A percentile compares a stretch with the other conserved stretches of the same genome.
Conservation (phyloP, 1,284 basidiomycete species). For the Melampsora occidentalis region DNA sequence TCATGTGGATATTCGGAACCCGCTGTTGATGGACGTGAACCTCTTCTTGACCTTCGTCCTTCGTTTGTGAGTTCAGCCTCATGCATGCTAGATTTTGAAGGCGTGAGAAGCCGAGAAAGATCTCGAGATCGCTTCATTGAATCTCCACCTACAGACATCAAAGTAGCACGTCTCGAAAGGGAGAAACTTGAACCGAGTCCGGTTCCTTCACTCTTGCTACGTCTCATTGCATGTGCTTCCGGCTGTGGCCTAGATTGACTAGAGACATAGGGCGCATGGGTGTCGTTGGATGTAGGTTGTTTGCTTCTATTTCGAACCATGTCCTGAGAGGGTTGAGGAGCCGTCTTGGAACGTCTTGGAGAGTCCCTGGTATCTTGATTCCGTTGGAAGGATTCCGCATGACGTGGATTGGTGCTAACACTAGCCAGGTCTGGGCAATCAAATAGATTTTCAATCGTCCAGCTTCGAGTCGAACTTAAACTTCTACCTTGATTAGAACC, state of each 20-base stretch:
- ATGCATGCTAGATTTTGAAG: not conserved
- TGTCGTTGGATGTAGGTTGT: not conserved
- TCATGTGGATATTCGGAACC: not conserved
- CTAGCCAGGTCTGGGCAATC: not conserved
- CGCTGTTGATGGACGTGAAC: not conserved
- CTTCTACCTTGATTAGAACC: not conserved
- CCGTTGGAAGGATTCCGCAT: not conserved
- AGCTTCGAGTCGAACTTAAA: not conserved
- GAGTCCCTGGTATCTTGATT: not conserved
- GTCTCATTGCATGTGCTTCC: not conserved
- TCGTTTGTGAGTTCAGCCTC: not conserved
- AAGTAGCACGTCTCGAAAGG: not conserved
- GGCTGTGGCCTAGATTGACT: not conserved
- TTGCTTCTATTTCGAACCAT: not conserved
- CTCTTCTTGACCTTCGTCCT: not conserved
- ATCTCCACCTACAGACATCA: not conserved
- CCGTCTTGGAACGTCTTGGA: not conserved
- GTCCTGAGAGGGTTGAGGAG: not conserved
- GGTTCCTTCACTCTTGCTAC: conserved; percentile 4
- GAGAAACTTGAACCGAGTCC: not conserved
- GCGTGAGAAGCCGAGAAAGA: not conserved
- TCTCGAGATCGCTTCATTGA: not conserved
- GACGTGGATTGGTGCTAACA: not conserved
- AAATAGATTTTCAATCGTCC: conserved; percentile 5
- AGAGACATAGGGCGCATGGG: not conserved